Evolutionary conservation across 805 yeast genomes (phyloP).

Genomic region (Peterozyma toletana): DNA sequence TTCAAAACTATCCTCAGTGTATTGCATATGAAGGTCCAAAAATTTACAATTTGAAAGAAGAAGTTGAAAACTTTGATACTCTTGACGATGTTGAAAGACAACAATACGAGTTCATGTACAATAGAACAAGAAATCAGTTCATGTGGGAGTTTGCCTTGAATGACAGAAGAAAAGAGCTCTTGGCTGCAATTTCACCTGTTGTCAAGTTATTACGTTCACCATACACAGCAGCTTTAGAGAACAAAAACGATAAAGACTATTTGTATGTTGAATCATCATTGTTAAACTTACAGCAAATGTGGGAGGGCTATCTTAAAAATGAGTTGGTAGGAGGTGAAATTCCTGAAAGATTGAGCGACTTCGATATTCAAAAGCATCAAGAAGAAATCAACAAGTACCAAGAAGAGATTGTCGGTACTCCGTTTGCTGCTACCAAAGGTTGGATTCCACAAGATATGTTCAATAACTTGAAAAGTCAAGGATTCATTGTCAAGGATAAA

Average conservation of each 20-base stretch:
- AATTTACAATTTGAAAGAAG: conserved; percentile 67
- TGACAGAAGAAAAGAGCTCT: conserved; percentile 53
- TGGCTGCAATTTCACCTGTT: conserved; percentile 79
- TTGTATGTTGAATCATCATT: conserved; percentile 61
- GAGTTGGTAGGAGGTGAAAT: conserved; percentile 43
- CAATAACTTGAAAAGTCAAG: conserved; percentile 58
- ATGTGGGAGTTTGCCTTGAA: conserved; percentile 79
- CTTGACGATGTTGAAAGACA: conserved; percentile 68
- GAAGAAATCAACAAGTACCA: conserved; percentile 60
- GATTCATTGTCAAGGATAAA: conserved; percentile 54
- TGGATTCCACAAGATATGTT: conserved; percentile 97
- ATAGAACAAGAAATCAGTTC: conserved; percentile 86
- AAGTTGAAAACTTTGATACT: conserved; percentile 61
- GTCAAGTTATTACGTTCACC: conserved; percentile 65
- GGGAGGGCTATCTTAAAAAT: conserved; percentile 60
- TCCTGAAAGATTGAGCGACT: conserved; percentile 58
- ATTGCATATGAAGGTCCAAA: conserved; percentile 86
- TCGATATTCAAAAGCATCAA: conserved; percentile 51
- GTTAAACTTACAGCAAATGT: conserved; percentile 57
- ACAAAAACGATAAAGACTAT: conserved; percentile 50
- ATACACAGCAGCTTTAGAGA: conserved; percentile 52
- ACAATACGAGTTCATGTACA: conserved; percentile 80
- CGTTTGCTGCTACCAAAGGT: conserved; percentile 87
- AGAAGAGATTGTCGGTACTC: conserved; percentile 56
- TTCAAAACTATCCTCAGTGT: conserved; percentile 75